These are phyloP conservation scores for Myxozyma sirexii DNA, from an alignment of 805 yeast genomes.

Conservation along the genomic window DNA sequence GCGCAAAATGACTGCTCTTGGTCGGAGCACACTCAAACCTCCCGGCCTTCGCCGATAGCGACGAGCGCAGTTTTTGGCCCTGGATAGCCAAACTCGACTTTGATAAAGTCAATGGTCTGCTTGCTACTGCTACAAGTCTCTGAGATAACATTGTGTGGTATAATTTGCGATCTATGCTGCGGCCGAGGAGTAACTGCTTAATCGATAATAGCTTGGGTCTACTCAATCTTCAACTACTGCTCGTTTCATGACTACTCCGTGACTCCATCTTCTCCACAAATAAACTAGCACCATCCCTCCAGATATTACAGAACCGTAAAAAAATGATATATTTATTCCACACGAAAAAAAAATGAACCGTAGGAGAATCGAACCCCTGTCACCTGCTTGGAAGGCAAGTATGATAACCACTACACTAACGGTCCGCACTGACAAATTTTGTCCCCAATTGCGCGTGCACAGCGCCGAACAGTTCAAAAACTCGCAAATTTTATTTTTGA, in stretches of 20 bases:
- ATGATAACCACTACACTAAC: slow-evolving; percentile 89
- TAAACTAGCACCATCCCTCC: too few relatives aligned
- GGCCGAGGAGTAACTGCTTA: not conserved
- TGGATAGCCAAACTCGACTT: not conserved
- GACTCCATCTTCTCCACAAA: too few relatives aligned
- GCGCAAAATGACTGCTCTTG: not conserved
- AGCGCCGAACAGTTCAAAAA: too few relatives aligned
- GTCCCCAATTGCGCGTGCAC: too few relatives aligned
- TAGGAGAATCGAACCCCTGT: slow-evolving; percentile 92
- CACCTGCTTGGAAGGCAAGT: slow-evolving; percentile 89
- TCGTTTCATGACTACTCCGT: too few relatives aligned
- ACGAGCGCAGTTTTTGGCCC: not conserved
- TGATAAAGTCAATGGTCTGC: too few relatives aligned
- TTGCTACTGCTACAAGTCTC: not conserved
- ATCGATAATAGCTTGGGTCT: not conserved
- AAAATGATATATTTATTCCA: too few relatives aligned
- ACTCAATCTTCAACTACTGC: slow-evolving; percentile 13
- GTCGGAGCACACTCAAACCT: slow-evolving; percentile 6
- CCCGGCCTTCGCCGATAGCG: not conserved
- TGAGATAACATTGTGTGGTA: not conserved
- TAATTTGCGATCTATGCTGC: not conserved
- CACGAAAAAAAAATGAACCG: slow-evolving; percentile 63
- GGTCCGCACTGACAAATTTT: slow-evolving; percentile 50
- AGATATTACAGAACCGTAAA: too few relatives aligned
- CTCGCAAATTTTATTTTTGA: too few relatives aligned